Evolutionary conservation across 495 filamentous ascomycete species (phyloP).

Genomic region (Talaromyces trachyspermus): DNA sequence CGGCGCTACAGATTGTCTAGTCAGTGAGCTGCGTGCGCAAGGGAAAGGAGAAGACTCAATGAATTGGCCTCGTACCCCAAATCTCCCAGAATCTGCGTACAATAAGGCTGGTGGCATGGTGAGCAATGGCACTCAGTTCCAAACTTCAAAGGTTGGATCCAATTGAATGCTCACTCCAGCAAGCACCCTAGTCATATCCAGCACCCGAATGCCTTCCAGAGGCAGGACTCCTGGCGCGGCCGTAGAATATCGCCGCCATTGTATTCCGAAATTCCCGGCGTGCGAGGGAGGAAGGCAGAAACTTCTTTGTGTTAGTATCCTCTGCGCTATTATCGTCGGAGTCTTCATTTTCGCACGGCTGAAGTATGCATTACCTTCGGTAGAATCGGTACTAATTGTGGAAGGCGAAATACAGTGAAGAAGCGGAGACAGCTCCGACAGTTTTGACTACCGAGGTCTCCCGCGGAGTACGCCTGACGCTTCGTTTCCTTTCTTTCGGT

Average conservation of each 20-base stretch:
- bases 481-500: no score
- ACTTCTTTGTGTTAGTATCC: background rate
- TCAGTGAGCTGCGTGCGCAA: no score
- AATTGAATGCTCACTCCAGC: constrained; percentile 64
- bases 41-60: background rate
- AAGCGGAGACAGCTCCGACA: background rate
- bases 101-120: constrained; percentile 67
- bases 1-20: constrained; percentile 53
- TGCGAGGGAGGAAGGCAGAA: background rate
- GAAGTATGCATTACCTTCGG: no score
- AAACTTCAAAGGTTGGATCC: no score
- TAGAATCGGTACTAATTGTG: background rate
- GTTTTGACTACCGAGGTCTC: background rate
- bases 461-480: background rate
- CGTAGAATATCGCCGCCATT: constrained; percentile 31
- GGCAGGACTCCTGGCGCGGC: constrained; percentile 44
- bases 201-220: constrained; percentile 74
- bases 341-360: background rate
- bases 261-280: constrained; percentile 11
- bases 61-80: constrained; percentile 60
- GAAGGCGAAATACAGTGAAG: background rate
- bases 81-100: constrained; percentile 94
- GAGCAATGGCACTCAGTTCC: constrained; percentile 15
- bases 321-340: background rate
- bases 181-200: constrained; percentile 95